Evolutionary conservation across 257 asterid species (phyloP).

Genomic region (Rauvolfia tetraphylla): DNA sequence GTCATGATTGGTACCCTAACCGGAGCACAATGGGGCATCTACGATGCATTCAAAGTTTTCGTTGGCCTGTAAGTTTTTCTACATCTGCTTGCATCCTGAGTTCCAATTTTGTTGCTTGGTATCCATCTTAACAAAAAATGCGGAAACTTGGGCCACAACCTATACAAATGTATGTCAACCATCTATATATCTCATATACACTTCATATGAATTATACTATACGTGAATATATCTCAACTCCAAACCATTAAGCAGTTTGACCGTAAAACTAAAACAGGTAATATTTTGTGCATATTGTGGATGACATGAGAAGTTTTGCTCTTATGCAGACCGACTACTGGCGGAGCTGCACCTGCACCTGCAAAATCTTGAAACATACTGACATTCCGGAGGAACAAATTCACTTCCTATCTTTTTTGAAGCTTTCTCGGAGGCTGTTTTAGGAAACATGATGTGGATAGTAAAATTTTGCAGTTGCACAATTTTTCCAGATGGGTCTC

Average conservation of each 20-base stretch:
- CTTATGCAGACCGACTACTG: conserved; percentile 73
- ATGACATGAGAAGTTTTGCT: conserved; percentile 7
- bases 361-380: conserved; percentile 12
- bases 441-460: neutral
- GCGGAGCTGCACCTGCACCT: conserved; percentile 49
- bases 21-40: conserved; percentile 79
- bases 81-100: neutral
- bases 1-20: conserved; percentile 60
- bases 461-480: neutral
- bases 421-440: no score
- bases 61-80: conserved; percentile 58
- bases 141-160: no score
- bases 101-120: no score
- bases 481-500: no score
- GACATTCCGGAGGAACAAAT: neutral
- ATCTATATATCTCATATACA: no score
- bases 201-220: neutral
- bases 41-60: conserved; percentile 67
- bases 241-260: no score
- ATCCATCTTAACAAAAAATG: no score
- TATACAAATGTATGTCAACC: no score
- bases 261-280: no score
- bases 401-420: neutral
- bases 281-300: neutral
- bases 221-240: no score